Conservation (phyloP, 352 stramenopile species). For the Pythium aphanidermatum region DNA sequence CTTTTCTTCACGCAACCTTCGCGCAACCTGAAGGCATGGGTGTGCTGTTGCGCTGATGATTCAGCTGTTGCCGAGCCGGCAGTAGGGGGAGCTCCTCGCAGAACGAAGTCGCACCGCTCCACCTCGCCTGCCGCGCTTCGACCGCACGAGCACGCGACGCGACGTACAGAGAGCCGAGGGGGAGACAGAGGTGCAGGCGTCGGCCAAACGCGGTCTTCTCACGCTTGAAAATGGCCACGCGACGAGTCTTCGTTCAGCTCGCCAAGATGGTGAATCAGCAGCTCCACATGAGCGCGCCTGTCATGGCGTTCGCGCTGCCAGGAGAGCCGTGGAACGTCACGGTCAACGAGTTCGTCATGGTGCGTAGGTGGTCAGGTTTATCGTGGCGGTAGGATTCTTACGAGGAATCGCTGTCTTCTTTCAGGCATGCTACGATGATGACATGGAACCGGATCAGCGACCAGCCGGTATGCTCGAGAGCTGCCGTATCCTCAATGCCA, state of each 20-base stretch:
- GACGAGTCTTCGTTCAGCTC: conserved; percentile 70
- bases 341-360: conserved; percentile 83
- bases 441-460: conserved; percentile 56
- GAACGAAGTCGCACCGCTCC: too few relatives aligned
- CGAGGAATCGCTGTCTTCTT: conserved; percentile 3
- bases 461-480: conserved; percentile 43
- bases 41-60: background rate
- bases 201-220: too few relatives aligned
- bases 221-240: conserved; percentile 33
- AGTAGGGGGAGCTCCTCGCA: too few relatives aligned
- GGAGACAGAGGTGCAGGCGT: too few relatives aligned
- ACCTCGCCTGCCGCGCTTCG: too few relatives aligned
- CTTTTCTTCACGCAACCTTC: conserved; percentile 11
- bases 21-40: conserved; percentile 1
- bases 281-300: conserved; percentile 29
- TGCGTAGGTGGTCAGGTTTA: conserved; percentile 9
- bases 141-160: too few relatives aligned
- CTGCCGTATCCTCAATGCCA: conserved; percentile 54
- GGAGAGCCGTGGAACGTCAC: conserved; percentile 51
- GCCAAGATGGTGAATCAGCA: conserved; percentile 25
- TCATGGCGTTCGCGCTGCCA: conserved; percentile 60
- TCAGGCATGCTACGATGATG: conserved; percentile 72
- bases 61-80: too few relatives aligned
- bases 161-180: too few relatives aligned
- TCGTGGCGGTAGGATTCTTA: too few relatives aligned